Evolutionary conservation across 176 grass and related monocot genomes (phyloP), one percentile per base, ranked within the genome.

Genomic region (Hsuehochloa calcarea): DNA sequence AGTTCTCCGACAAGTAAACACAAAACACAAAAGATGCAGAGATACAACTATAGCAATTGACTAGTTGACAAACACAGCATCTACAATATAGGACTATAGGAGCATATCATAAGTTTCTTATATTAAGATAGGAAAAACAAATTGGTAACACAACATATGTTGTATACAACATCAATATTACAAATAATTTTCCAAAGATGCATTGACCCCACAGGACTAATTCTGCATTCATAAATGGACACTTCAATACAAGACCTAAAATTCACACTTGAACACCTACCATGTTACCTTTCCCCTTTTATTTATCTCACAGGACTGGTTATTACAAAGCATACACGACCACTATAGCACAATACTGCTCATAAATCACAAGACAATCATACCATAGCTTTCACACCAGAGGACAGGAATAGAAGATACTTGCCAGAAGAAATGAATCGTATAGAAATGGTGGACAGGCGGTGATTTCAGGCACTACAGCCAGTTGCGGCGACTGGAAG

Each of bases 241-340:
- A 41, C 14, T 60, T 63, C 34, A 38, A 55, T 34, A 81, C 52
- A 77, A 25, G 16, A 38, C 45, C 12, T 72, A 71, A 44, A 46
- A 82, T 83, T 51, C 69, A 81, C 71, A 85, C 19, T 70, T 34
- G 1, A 41, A 26, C 65, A 81, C 68, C 5, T 5, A 64, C 26
- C 63, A 78, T 67, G 61, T 39, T 22, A 44, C 74, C 16, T 52
- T 73, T 31, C 29, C 59, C 75, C 16, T 49, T 78, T 86, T 89
- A 87, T 87, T 92, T 81, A 90, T 82, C 11, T 56, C 25, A 82
- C 10, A 37, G 65, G 59, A 72, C 65, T 41, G 7, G 41, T 70
- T 61, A 66, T 38, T 19, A 76, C 29, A 29, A 49, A 66, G 60
- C 14, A 82, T 15, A 47, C 38, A 78, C 8, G 2, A 82, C 11